Percentiles rank a stretch among this genome's conserved stretches.
phyloP scores from a whole-genome alignment of 108 stramenopile genomes.

The Thalassiosira profunda region DNA sequence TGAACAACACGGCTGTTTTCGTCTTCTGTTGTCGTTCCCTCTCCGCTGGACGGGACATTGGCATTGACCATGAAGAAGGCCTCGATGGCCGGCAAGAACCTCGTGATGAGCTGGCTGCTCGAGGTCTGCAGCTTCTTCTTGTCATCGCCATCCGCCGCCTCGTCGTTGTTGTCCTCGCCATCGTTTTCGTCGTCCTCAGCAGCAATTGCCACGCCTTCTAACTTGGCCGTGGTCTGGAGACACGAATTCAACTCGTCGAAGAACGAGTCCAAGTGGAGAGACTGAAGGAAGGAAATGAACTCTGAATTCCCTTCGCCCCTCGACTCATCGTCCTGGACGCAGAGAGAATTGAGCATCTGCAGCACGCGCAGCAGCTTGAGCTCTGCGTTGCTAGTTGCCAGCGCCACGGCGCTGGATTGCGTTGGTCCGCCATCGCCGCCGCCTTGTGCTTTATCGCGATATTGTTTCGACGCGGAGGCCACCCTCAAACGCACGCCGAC shows the following conservation, averaged over 20 bases:
- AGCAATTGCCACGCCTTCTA: conserved; percentile 86
- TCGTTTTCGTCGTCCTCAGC: conserved; percentile 61
- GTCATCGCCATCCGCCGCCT: conserved; percentile 36
- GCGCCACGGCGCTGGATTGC: conserved; percentile 81
- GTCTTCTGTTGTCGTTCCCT: conserved; percentile 16
- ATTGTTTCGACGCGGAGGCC: conserved; percentile 42
- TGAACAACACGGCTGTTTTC: conserved; percentile 63
- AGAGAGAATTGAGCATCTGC: conserved; percentile 83
- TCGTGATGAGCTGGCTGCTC: conserved; percentile 85
- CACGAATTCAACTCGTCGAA: conserved; percentile 86
- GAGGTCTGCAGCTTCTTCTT: conserved; percentile 87
- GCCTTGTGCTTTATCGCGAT: conserved; percentile 15
- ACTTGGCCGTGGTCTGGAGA: conserved; percentile 79
- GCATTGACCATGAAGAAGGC: conserved; percentile 95
- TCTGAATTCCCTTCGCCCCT: conserved; percentile 59
- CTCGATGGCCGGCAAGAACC: conserved; percentile 96
- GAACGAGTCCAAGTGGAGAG: conserved; percentile 73
- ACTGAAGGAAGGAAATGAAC: conserved; percentile 65
- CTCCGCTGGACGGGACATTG: conserved; percentile 21
- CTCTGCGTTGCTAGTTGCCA: conserved; percentile 90
- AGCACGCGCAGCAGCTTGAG: conserved; percentile 91
- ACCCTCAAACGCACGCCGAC: conserved; percentile 70
- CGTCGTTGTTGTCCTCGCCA: conserved; percentile 32
- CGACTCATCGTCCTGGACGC: conserved; percentile 55
- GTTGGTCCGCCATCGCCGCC: conserved; percentile 33